phyloP scores from a whole-genome alignment of 192 early-diverging fungal genomes.

The Backusella morwellensis region DNA sequence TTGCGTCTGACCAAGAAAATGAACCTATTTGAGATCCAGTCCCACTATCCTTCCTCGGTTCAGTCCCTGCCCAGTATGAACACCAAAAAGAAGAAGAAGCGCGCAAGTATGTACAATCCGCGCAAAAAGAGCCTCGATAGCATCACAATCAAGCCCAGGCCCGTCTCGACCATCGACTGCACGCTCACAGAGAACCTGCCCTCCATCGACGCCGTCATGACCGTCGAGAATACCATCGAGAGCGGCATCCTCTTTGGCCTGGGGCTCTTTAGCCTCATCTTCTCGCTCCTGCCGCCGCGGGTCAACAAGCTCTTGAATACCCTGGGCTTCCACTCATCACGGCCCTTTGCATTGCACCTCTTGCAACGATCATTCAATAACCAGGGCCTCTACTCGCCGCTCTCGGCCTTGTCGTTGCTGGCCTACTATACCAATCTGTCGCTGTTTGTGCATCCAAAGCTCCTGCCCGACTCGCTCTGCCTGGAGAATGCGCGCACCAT shows the following conservation, averaged over 20 bases:
- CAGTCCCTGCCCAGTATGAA: background rate
- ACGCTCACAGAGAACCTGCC: background rate
- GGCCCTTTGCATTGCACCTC: constrained; percentile 33
- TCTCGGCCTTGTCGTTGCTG: constrained; percentile 21
- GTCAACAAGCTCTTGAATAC: constrained; percentile 31
- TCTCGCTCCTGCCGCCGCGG: constrained; percentile 36
- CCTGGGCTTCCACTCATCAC: constrained; percentile 33
- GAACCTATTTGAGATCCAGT: background rate
- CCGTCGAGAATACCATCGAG: constrained; percentile 11
- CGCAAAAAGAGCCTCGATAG: background rate
- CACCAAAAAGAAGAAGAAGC: background rate
- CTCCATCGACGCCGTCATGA: background rate
- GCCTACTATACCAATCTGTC: constrained; percentile 37
- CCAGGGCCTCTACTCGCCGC: constrained; percentile 23
- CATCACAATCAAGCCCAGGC: background rate
- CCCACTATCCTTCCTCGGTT: background rate
- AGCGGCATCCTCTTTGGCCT: constrained; percentile 39
- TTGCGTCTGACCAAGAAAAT: constrained; percentile 6
- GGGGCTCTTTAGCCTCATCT: constrained; percentile 34
- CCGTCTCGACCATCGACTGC: background rate
- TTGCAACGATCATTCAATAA: constrained; percentile 25
- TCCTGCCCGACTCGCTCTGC: constrained; percentile 25
- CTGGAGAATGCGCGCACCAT: constrained; percentile 16
- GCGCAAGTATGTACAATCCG: background rate
- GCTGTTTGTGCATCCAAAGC: constrained; percentile 24